Evolutionary conservation across 306 rosid species (phyloP), one percentile per base, ranked within the genome.

Genomic region (Notholithocarpus densiflorus): DNA sequence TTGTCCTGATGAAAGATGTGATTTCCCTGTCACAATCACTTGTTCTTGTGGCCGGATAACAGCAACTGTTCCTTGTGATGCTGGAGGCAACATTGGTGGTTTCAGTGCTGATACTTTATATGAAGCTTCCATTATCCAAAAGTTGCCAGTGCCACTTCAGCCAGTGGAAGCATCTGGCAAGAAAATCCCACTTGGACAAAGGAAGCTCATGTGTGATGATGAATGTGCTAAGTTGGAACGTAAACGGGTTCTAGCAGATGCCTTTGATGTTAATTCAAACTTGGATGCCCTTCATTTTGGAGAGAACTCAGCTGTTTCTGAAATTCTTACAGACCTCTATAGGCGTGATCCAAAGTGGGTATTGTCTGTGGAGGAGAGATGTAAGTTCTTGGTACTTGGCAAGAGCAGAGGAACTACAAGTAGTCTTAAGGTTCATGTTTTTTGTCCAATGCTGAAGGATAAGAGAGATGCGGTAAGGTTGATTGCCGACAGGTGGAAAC

Each of bases 401-500:
- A 92, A 89, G 87, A 83, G 81, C 76, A 92, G 80, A 87, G 94
- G 96, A 83, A 72, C 81, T 27, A 59, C 87, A 5, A 85, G 83
- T 68, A 91, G 97, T 84, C 90, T 94, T 18, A 89, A 81, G 75
- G 88, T 87, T 54, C 98, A 94, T 79, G 92, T 92, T 70, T 94
- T 94, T 83, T 92, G 97, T 80, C 94, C 97, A 51, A 92, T 90
- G 94, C 52, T 77, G 53, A 94, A 94, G 86, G 98, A 92, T 12
- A 94, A 90, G 84, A 89, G 97, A 76, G 98, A 94, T 88, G 92
- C 88, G 13, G 84, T 94, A 74, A 83, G 92, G 84, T 78, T 88
- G 72, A 94, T 94, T 24, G 93, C 97, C 76, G 96, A 86, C 29
- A 90, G 97, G 86, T 94, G 98, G 98, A 94, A 92, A 88, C 94